Percentiles rank a stretch among this genome's conserved stretches.
Evolutionary conservation across 1,284 basidiomycete genomes (phyloP).

Genomic region (Abortiporus biennis): DNA sequence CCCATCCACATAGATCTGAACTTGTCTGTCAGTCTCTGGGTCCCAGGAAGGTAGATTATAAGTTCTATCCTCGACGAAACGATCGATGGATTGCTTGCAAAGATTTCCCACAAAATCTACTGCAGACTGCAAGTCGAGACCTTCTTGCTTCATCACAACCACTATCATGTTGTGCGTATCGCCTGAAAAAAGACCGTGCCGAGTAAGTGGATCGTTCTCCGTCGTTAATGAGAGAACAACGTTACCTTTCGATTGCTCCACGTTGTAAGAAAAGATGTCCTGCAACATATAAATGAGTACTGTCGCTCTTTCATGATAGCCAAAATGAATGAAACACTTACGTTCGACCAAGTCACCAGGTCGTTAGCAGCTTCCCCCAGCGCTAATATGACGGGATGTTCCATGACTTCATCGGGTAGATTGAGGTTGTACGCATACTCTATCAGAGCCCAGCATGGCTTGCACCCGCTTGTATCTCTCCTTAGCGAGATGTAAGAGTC

Average conservation of each 20-base stretch:
- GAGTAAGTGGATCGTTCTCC: no score
- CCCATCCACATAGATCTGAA: slow-evolving; percentile 30
- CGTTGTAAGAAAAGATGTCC: slow-evolving; percentile 40
- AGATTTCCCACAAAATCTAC: slow-evolving; percentile 35
- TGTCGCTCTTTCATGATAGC: background rate
- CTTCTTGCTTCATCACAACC: slow-evolving; percentile 29
- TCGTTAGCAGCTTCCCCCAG: slow-evolving; percentile 33
- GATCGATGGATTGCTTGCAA: slow-evolving; percentile 31
- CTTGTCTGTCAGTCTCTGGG: slow-evolving; percentile 27
- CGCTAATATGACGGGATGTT: slow-evolving; percentile 28
- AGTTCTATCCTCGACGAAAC: slow-evolving; percentile 26
- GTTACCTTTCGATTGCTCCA: slow-evolving; percentile 28
- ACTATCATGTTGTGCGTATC: slow-evolving; percentile 39
- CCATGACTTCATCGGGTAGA: slow-evolving; percentile 30
- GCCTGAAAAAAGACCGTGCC: slow-evolving; percentile 20
- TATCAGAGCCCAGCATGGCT: slow-evolving; percentile 33
- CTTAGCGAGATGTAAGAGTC: slow-evolving; percentile 32
- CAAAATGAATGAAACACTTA: slow-evolving; percentile 15
- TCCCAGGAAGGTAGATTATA: slow-evolving; percentile 33
- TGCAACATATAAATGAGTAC: slow-evolving; percentile 12
- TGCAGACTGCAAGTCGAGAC: slow-evolving; percentile 31
- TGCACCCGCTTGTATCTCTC: slow-evolving; percentile 33
- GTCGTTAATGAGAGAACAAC: slow-evolving; percentile 1
- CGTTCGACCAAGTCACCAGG: slow-evolving; percentile 35
- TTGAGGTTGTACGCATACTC: slow-evolving; percentile 33